Evolutionary conservation across 345 rosid genomes (phyloP), one percentile per base, ranked within the genome.

Genomic region (Populus tremula): DNA sequence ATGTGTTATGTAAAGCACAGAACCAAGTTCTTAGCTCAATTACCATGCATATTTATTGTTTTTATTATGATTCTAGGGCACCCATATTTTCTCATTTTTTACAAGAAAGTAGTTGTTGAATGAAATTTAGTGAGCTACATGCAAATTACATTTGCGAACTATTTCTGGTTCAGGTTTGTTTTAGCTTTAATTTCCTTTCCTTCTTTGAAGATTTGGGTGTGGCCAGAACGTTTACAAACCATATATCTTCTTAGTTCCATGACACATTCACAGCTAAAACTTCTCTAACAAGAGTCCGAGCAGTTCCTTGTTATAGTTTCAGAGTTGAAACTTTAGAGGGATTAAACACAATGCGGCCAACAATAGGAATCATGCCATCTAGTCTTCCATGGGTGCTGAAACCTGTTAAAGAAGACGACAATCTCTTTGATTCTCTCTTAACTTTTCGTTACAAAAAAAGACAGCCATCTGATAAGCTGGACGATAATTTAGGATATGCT

Each of bases 191-290:
- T 71, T 25, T 73, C 78, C 53, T 70, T 85, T 61, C 50, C 53
- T 74, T 54, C 20, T 70, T 72, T 70, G 39, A 67, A 91, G 96
- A 91, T 92, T 86, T 94, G 97, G 97, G 96, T 92, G 79, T 92
- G 97, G 97, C 98, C 93, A 20, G 96, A 94, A 79, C 91, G 97
- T 70, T 88, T 94, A 70, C 92, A 88, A 65, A 91, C 90, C 38
- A 88, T 94, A 92, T 94, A 94, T 84, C 88, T 91, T 63, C 92
- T 92, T 38, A 94, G 94, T 87, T 79, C 81, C 75, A 89, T 50
- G 90, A 86, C 77, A 77, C 71, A 47, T 92, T 94, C 89, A 91
- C 97, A 7, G 90, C 96, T 18, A 89, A 88, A 71, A 92, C 96
- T 71, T 73, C 90, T 63, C 77, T 82, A 63, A 87, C 94, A n/a